A percentile compares a stretch with the other conserved stretches of the same genome.
Conservation (phyloP, 2,329 filamentous ascomycete species). For the Claviceps spartinae region DNA sequence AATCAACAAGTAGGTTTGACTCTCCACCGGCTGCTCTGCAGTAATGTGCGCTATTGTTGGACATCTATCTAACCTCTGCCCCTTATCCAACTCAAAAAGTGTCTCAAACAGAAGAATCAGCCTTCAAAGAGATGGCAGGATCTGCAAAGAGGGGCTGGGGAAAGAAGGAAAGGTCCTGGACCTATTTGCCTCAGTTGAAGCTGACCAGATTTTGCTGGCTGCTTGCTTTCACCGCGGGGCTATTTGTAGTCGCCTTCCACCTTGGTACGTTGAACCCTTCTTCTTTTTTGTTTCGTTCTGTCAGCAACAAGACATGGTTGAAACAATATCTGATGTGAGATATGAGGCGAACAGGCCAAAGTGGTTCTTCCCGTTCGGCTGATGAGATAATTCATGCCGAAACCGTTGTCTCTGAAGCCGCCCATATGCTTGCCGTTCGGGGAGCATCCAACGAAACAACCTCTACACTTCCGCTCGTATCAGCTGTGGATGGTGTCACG, state of each 20-base stretch:
- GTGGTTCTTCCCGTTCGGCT: background rate
- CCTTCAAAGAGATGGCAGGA: background rate
- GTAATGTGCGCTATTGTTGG: background rate
- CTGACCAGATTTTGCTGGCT: slow-evolving; percentile 5
- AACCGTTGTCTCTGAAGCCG: slow-evolving; percentile 8
- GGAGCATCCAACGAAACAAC: slow-evolving; percentile 10
- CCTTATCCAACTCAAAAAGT: background rate
- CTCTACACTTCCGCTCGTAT: slow-evolving; percentile 1
- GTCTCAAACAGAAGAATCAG: background rate
- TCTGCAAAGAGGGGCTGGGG: background rate
- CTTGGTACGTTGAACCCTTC: background rate
- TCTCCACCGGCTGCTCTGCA: background rate
- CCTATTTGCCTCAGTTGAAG: background rate
- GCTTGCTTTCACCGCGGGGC: background rate
- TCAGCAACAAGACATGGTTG: background rate
- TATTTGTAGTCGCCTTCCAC: slow-evolving; percentile 1
- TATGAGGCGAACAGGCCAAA: background rate
- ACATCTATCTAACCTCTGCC: background rate
- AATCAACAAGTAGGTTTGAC: background rate
- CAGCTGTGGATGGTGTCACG: slow-evolving; percentile 7
- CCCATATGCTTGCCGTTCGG: slow-evolving; percentile 12
- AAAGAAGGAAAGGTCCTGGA: background rate
- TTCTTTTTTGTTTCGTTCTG: background rate
- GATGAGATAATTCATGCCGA: slow-evolving; percentile 10
- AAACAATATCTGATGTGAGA: background rate